phyloP scores from a whole-genome alignment of 768 basidiomycete species.

The Mycena sanguinolenta region DNA sequence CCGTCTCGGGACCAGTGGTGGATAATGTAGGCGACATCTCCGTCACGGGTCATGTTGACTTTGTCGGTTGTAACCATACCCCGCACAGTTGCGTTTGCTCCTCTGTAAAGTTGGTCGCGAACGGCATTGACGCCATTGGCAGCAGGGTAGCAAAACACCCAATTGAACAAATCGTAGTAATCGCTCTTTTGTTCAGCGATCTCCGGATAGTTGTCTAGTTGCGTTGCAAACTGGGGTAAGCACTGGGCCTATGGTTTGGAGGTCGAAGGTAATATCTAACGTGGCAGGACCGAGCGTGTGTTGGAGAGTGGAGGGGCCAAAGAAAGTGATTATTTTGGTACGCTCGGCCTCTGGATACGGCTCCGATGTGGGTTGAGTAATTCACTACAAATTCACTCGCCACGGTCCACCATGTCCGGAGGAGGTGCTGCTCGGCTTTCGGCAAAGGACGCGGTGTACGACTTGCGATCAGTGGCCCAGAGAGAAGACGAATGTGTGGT shows the following conservation, averaged over 20 bases:
- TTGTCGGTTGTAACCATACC: not conserved
- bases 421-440: conserved; percentile 12
- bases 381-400: no score
- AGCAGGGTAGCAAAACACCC: conserved; percentile 12
- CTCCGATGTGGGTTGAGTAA: not conserved
- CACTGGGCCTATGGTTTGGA: not conserved
- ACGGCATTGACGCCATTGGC: conserved; percentile 24
- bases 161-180: conserved; percentile 16
- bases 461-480: conserved; percentile 19
- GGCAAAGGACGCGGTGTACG: conserved; percentile 3
- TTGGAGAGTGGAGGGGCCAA: conserved; percentile 12
- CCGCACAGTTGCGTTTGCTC: not conserved
- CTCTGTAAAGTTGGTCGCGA: conserved; percentile 14
- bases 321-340: not conserved
- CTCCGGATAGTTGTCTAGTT: not conserved
- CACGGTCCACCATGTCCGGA: not conserved
- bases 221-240: not conserved
- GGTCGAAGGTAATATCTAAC: conserved; percentile 12
- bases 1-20: conserved; percentile 1
- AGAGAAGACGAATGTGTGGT: conserved; percentile 4
- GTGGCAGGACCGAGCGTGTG: conserved; percentile 5
- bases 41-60: not conserved
- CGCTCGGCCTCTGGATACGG: not conserved
- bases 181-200: conserved; percentile 6
- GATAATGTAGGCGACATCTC: conserved; percentile 19